Base-by-base conservation (phyloP, 257 asterid species). In the Plantago elongata region DNA sequence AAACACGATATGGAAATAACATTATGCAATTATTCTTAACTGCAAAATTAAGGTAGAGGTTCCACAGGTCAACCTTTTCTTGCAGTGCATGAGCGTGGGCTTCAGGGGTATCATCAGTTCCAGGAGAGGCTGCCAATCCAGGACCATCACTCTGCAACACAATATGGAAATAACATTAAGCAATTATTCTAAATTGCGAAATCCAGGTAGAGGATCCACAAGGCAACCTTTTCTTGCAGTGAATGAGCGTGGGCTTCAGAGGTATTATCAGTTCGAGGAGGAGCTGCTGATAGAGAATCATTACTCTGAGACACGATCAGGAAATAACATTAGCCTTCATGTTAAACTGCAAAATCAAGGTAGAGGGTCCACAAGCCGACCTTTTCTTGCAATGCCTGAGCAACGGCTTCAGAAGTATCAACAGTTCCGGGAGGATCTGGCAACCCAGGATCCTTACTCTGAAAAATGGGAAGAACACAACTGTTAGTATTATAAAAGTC, bases 341-440 rank as follows among this genome's bases (percentile, higher is more conserved):
- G 5, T 7, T 34, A 34, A 44, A 64, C 42, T n/a, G 48, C 45
- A 64, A 62, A 63, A 6, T 14, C 45, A 42, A 68, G 63, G 73
- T 60, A 66, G 68, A 34, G 8, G 47, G 54, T 65, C 9, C 15
- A 42, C 18, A 49, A 44, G 45, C 54, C 69, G 64, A 93, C 97
- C 99, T 93, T 93, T 82, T 93, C 97, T 13, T 89, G 89, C 85
- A 89, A 75, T 13, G 95, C 99, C 85, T 74, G 77, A 67, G 94
- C 79, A 74, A 93, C 82, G 66, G 80, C 85, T 56, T 81, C 83
- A 15, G 91, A 86, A 60, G 76, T 61, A 66, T 83, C 89, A 50
- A 71, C 74, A 69, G 68, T 69, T 72, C 68, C 82, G 45, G 64
- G 57, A 55, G 74, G 62, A 40, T 76, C 65, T 56, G 70, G 74